phyloP scores from a whole-genome alignment of 768 basidiomycete species.

The Tylopilus intermedius region DNA sequence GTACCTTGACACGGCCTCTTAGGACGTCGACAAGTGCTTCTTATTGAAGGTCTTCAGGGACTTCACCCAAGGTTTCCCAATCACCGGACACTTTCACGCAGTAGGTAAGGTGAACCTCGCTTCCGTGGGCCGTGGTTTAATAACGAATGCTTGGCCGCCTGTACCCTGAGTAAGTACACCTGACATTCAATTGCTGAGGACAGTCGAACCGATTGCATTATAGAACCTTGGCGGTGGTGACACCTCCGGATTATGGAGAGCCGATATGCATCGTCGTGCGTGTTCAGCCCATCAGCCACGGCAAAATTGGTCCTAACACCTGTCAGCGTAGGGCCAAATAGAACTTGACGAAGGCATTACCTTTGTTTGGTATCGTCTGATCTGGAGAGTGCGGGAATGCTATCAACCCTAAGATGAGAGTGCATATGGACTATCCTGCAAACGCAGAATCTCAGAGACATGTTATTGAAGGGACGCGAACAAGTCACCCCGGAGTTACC shows the following conservation, averaged over 20 bases:
- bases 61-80: conserved; percentile 40
- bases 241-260: conserved; percentile 81
- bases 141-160: conserved; percentile 86
- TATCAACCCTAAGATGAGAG: conserved; percentile 74
- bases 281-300: conserved; percentile 88
- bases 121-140: conserved; percentile 75
- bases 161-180: conserved; percentile 3
- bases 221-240: conserved; percentile 78
- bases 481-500: conserved; percentile 62
- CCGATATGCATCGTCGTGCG: conserved; percentile 71
- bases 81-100: conserved; percentile 41
- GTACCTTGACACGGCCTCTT: conserved; percentile 74
- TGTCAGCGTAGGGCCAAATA: not conserved
- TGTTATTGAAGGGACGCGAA: conserved; percentile 19
- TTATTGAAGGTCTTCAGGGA: conserved; percentile 72
- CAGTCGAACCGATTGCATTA: conserved; percentile 65
- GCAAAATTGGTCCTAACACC: conserved; percentile 49
- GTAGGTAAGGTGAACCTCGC: conserved; percentile 63
- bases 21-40: conserved; percentile 79
- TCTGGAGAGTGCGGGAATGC: conserved; percentile 50
- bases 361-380: conserved; percentile 58
- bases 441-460: conserved; percentile 32
- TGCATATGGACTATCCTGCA: conserved; percentile 59
- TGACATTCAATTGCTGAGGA: conserved; percentile 17
- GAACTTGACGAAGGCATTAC: conserved; percentile 5